A percentile compares a stretch with the other conserved stretches of the same genome.
Evolutionary conservation across 495 filamentous ascomycete genomes (phyloP).

Genomic region (Neurospora terricola): DNA sequence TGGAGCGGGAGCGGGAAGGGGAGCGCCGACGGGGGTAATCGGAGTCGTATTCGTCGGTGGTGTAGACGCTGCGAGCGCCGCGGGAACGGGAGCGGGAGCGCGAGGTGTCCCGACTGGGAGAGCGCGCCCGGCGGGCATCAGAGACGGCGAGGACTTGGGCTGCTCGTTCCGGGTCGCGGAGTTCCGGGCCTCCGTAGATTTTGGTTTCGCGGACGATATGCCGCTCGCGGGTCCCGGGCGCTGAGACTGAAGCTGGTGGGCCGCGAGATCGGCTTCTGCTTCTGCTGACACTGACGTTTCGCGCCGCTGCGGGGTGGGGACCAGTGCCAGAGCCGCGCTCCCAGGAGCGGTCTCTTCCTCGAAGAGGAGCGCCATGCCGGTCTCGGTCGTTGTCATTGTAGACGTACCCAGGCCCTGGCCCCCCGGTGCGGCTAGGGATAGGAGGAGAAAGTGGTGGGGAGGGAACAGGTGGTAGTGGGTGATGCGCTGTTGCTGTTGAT

Average conservation of each 20-base stretch:
- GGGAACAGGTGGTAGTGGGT: conserved; percentile 1
- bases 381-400: not conserved
- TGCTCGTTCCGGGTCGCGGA: not conserved
- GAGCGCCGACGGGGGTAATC: not conserved
- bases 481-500: not conserved
- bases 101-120: not conserved
- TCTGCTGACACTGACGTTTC: not conserved
- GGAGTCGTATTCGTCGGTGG: not conserved
- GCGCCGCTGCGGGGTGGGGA: not conserved
- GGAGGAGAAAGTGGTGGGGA: not conserved
- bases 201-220: not conserved
- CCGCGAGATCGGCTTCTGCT: not conserved
- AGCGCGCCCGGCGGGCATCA: not conserved
- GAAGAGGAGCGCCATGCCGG: not conserved
- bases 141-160: not conserved
- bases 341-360: not conserved
- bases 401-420: not conserved
- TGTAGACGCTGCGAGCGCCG: not conserved
- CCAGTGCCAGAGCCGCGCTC: not conserved
- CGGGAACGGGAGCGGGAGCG: not conserved
- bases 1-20: not conserved
- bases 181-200: not conserved
- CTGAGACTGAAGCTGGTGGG: not conserved
- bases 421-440: not conserved
- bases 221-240: not conserved